Evolutionary conservation across 2,329 filamentous ascomycete genomes (phyloP), one percentile per base, ranked within the genome.

Genomic region (Hypoxylon sp.): DNA sequence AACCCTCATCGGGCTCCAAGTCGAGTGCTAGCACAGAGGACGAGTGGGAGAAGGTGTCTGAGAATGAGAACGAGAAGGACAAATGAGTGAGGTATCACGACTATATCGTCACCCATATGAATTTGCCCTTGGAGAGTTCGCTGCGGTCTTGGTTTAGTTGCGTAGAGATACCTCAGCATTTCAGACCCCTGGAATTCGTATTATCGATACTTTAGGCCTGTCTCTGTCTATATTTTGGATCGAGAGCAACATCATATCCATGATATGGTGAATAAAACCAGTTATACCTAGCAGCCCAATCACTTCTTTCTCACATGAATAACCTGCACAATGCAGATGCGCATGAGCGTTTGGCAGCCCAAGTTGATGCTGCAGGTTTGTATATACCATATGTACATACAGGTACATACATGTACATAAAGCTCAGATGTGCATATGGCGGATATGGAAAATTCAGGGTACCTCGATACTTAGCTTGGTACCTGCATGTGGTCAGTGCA

Each of bases 11-110:
- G 47, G 80, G 79, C 31, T 79, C 77, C 20, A 84, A 81, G 73
- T 86, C 83, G 41, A 81, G 82, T 48, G 81, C 75, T 17, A 94
- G 92, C 75, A 97, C 93, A 3, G 94, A 98, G 77, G 94, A 94
- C 70, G 94, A 98, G 77, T 98, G 94, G 94, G 94, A 97, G 79
- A 96, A 95, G 80, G 89, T 98, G 3, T 92, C 91, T 18, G 89
- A 90, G 74, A 85, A 81, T 56, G 85, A 87, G 79, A 81, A 81
- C 67, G 82, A 84, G 64, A 85, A 85, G 74, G 79, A 80, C 58
- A 83, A 83, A 70, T 82, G 62, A 73, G 50, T 17, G 15, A 47
- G 2, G 11, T 23, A 18, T 50, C 37, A 55, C 24, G 31, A 51
- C 47, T 26, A 35, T 40, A 15, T 24, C 11, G 24, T 41, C 38